A percentile compares a stretch with the other conserved stretches of the same genome.
Evolutionary conservation across 2,329 filamentous ascomycete genomes (phyloP).

Genomic region (Cadophora malorum): DNA sequence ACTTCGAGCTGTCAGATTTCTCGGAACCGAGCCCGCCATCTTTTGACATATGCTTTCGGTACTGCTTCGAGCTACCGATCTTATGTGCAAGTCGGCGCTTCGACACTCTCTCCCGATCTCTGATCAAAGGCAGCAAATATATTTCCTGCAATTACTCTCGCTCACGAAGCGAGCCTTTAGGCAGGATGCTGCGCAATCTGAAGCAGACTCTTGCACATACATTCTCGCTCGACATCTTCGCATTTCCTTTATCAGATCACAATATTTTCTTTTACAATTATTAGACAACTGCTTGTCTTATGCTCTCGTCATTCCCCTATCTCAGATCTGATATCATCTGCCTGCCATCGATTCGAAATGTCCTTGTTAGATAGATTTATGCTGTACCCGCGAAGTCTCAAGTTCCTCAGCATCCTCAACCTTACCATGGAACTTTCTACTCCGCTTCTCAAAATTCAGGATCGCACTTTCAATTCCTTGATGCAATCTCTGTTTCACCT

Average conservation of each 20-base stretch:
- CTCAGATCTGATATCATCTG: too few relatives aligned
- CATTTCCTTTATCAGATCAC: background rate
- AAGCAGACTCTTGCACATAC: background rate
- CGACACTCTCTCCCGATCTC: too few relatives aligned
- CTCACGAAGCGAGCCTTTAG: too few relatives aligned
- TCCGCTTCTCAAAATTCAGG: background rate
- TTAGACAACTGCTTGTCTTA: background rate
- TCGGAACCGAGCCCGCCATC: too few relatives aligned
- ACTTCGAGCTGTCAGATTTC: background rate
- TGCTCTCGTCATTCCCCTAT: background rate
- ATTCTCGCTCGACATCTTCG: background rate
- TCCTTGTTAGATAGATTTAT: too few relatives aligned
- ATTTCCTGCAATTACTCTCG: background rate
- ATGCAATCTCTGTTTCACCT: slow-evolving; percentile 1
- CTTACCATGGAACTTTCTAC: background rate
- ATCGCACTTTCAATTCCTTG: background rate
- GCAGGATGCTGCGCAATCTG: background rate
- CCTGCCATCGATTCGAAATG: too few relatives aligned
- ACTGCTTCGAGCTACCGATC: too few relatives aligned
- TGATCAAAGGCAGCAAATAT: background rate
- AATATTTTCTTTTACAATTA: background rate
- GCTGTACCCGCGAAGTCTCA: too few relatives aligned
- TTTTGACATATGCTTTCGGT: too few relatives aligned
- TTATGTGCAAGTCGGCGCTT: background rate
- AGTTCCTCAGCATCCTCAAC: too few relatives aligned